Conservation (phyloP, 805 yeast genomes). For the Teunomyces atbi region DNA sequence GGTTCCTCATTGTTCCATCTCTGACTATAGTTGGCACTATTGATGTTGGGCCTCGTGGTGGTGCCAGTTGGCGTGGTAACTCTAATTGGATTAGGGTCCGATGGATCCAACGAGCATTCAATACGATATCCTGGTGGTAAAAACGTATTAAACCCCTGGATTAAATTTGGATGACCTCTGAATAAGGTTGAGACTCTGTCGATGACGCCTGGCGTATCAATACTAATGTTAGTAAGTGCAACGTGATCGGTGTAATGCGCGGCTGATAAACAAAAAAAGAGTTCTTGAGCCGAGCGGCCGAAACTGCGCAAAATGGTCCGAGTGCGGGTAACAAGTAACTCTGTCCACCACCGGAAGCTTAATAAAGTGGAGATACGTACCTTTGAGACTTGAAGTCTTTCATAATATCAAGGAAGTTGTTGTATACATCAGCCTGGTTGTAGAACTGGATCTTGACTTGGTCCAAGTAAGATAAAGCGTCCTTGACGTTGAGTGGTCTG, state of each 20-base stretch:
- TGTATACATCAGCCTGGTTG: conserved; percentile 92
- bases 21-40: conserved; percentile 19
- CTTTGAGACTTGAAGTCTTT: conserved; percentile 96
- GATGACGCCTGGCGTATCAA: conserved; percentile 98
- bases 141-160: conserved; percentile 97
- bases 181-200: conserved; percentile 90
- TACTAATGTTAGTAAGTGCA: conserved; percentile 32
- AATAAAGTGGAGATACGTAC: conserved; percentile 34
- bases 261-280: neutral
- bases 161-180: conserved; percentile 88
- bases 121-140: conserved; percentile 95
- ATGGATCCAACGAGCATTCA: conserved; percentile 84
- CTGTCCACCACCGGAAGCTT: neutral
- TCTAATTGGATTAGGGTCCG: conserved; percentile 87
- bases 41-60: conserved; percentile 62
- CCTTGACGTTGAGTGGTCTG: conserved; percentile 90
- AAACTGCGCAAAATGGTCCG: neutral
- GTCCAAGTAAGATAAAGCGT: conserved; percentile 91
- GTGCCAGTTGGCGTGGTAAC: conserved; percentile 97
- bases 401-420: conserved; percentile 95
- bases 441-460: conserved; percentile 92
- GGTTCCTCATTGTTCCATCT: conserved; percentile 25
- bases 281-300: conserved; percentile 1
- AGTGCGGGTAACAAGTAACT: neutral
- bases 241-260: conserved; percentile 1